These are phyloP conservation scores for Claviceps arundinis DNA, from an alignment of 2,329 filamentous ascomycete species.

Conservation along the genomic window DNA sequence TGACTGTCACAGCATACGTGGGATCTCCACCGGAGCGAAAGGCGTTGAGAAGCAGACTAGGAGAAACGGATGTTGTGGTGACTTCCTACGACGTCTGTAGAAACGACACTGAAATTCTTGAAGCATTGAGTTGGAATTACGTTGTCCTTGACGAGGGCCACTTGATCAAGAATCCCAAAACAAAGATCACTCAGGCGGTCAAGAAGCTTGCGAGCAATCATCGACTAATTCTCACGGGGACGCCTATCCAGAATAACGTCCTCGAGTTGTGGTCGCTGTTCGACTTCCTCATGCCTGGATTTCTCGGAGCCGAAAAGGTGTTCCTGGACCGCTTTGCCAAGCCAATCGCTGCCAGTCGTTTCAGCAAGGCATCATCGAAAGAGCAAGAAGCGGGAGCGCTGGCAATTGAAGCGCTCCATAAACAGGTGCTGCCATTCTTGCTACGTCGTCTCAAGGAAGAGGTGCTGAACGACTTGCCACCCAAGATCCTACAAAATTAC, in stretches of 20 bases:
- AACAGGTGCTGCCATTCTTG: slow-evolving; percentile 93
- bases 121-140: slow-evolving; percentile 88
- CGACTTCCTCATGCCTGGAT: slow-evolving; percentile 97
- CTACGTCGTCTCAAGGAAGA: slow-evolving; percentile 94
- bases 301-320: slow-evolving; percentile 88
- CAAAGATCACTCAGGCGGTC: slow-evolving; percentile 87
- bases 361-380: slow-evolving; percentile 93
- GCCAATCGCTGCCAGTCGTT: slow-evolving; percentile 85
- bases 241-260: slow-evolving; percentile 96
- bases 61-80: slow-evolving; percentile 79
- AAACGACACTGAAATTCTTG: slow-evolving; percentile 80
- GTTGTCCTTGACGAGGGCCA: slow-evolving; percentile 95
- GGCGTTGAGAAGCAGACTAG: slow-evolving; percentile 54
- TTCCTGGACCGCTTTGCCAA: slow-evolving; percentile 92
- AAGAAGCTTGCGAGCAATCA: slow-evolving; percentile 87
- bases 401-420: slow-evolving; percentile 95
- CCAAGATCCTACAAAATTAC: slow-evolving; percentile 98
- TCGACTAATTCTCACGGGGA: slow-evolving; percentile 88
- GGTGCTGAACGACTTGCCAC: slow-evolving; percentile 86
- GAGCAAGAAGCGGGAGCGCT: slow-evolving; percentile 95
- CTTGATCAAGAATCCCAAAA: slow-evolving; percentile 96
- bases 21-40: slow-evolving; percentile 73
- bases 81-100: slow-evolving; percentile 97
- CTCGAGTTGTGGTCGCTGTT: slow-evolving; percentile 95
- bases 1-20: slow-evolving; percentile 80